Base-by-base conservation (phyloP, 2,329 filamentous ascomycete genomes). In the Cytospora leucostoma region DNA sequence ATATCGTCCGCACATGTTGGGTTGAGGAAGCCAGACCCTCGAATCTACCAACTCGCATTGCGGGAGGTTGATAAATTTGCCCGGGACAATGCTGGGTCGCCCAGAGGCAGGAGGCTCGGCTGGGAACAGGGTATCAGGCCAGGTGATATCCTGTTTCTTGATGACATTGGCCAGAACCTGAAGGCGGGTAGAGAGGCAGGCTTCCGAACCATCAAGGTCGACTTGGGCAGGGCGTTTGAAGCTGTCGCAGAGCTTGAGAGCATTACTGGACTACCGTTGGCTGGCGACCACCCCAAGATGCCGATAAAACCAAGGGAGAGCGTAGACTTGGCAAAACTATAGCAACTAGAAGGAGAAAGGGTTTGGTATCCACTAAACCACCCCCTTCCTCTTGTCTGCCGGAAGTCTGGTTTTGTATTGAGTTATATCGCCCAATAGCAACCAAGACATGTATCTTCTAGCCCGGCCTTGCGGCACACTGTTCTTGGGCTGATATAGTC, bases 101-200 rank as follows among this genome's bases (percentile, higher is more conserved):
- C 73, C 44, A 74, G 78, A 66, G 80, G 78, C 0, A 69, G 68
- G 66, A 69, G 67, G 10, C 68, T 76, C 40, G 81, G 80, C 4
- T 84, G 82, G 79, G 75, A 74, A 17, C 75, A 78, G 7, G 79
- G 82, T 0, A 79, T 96, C 10, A 74, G 78, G 62, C 78, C 89
- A 0, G 78, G 78, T 0, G 92, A 97, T 61, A 80, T 97, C 52
- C 77, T 96, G 5, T 99, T 99, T 73, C 77, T 97, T 56, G 95
- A 97, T 74, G 93, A 97, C 70, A 97, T 99, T 74, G 95, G 95
- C 1, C 88, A 93, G 76, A 99, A 99, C 74, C 75, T 98, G 63
- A 95, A 93, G 79, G 88, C 84, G 52, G 95, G 88, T 1, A 90
- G 82, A 75, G 82, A 82, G 56, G 79, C 87, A 27, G 94, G 94